Percentiles rank a stretch among this genome's conserved stretches.
Evolutionary conservation across 1,284 basidiomycete species (phyloP).

Genomic region (Ceratobasidium sp.): DNA sequence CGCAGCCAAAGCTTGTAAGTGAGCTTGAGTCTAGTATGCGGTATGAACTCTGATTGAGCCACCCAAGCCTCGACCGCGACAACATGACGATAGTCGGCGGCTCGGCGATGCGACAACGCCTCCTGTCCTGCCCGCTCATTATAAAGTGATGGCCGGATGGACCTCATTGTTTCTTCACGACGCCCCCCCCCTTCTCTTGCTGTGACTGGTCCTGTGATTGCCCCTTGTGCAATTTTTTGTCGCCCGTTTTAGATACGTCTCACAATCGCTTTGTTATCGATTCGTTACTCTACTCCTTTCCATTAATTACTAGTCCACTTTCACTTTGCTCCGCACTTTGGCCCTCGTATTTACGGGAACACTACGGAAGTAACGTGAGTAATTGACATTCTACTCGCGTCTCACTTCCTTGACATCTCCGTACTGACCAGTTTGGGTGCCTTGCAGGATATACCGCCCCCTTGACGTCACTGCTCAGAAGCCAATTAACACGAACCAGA

Average conservation of each 20-base stretch:
- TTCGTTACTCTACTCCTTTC: conserved; percentile 9
- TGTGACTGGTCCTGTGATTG: conserved; percentile 22
- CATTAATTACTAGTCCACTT: conserved; percentile 5
- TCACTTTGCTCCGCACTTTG: conserved; percentile 9
- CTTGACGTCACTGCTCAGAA: conserved; percentile 25
- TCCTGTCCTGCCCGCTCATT: neutral
- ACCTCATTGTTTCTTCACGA: conserved; percentile 7
- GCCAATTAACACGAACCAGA: conserved; percentile 12
- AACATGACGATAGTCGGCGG: conserved; percentile 4
- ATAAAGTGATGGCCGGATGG: conserved; percentile 6
- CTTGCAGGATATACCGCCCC: neutral
- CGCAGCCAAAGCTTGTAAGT: conserved; percentile 7
- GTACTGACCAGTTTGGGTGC: conserved; percentile 8
- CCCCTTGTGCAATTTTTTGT: conserved; percentile 14
- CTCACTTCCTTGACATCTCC: neutral
- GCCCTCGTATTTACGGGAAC: neutral
- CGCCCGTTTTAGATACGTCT: conserved; percentile 19
- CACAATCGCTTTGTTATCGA: conserved; percentile 38
- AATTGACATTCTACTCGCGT: conserved; percentile 7
- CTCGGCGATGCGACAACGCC: conserved; percentile 11
- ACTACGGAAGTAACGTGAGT: conserved; percentile 14
- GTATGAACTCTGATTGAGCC: conserved; percentile 3
- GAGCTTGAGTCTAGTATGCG: conserved; percentile 28
- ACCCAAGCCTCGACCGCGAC: conserved; percentile 27
- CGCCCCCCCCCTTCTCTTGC: conserved; percentile 20